A percentile compares a stretch with the other conserved stretches of the same genome.
These are phyloP conservation scores for Pelargonium fulgidum DNA, from an alignment of 441 rosid genomes.

Conservation along the genomic window DNA sequence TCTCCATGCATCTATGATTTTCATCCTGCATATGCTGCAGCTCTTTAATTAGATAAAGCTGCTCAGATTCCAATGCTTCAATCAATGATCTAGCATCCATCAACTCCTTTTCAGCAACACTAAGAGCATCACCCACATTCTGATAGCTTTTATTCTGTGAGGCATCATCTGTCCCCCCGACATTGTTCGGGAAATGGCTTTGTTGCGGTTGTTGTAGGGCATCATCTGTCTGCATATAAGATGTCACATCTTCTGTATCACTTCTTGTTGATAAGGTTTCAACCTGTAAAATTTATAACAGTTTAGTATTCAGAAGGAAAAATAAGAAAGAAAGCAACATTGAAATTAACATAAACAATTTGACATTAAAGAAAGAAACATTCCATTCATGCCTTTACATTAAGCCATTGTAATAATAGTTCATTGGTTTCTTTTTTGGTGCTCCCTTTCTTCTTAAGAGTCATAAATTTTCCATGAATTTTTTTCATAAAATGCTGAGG, in stretches of 20 bases:
- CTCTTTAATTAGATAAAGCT: slow-evolving; percentile 36
- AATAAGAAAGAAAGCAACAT: slow-evolving; percentile 13
- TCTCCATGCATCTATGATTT: slow-evolving; percentile 36
- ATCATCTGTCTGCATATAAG: slow-evolving; percentile 21
- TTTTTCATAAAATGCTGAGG: background rate
- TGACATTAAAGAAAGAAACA: too few species aligned
- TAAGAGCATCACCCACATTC: slow-evolving; percentile 23
- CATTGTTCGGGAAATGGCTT: too few species aligned
- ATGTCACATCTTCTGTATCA: slow-evolving; percentile 39
- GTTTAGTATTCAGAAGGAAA: slow-evolving; percentile 9
- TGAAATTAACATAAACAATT: background rate
- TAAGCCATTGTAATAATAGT: background rate
- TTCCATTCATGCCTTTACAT: background rate
- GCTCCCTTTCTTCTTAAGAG: background rate
- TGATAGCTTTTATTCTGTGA: slow-evolving; percentile 31
- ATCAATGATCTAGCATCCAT: slow-evolving; percentile 32
- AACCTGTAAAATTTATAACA: slow-evolving; percentile 36
- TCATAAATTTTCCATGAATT: background rate
- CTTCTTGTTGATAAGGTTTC: slow-evolving; percentile 38
- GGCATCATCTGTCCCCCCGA: slow-evolving; percentile 14
- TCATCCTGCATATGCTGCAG: slow-evolving; percentile 41
- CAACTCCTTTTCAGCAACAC: slow-evolving; percentile 33
- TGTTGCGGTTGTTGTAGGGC: slow-evolving; percentile 22
- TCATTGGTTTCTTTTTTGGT: background rate
- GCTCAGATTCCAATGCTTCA: slow-evolving; percentile 40